phyloP scores from a whole-genome alignment of 805 yeast species.

The Lipomyces lipofer region DNA sequence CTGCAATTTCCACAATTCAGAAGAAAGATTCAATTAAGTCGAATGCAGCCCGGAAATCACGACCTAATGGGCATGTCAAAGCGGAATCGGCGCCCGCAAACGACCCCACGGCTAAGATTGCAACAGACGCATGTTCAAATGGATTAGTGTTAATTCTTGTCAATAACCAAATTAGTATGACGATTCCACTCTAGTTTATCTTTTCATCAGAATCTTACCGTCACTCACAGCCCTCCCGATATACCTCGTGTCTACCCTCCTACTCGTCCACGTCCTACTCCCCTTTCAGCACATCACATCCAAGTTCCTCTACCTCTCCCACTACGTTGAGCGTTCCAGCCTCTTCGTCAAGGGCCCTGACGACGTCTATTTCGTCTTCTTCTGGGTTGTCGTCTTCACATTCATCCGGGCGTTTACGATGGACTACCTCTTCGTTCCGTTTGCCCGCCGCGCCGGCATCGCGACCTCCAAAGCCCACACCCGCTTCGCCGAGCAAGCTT shows the following conservation, averaged over 20 bases:
- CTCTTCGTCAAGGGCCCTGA: slow-evolving; percentile 26
- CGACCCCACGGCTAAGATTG: slow-evolving; percentile 3
- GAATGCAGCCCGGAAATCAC: too few species aligned
- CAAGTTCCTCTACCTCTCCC: slow-evolving; percentile 41
- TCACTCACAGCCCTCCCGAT: slow-evolving; percentile 15
- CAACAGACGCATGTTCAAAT: slow-evolving; percentile 3
- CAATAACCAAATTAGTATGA: slow-evolving; percentile 20
- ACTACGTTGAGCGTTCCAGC: slow-evolving; percentile 36
- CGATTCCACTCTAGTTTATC: not conserved
- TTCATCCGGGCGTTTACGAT: slow-evolving; percentile 62
- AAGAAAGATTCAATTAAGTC: too few species aligned
- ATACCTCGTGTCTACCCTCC: slow-evolving; percentile 11
- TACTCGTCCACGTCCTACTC: slow-evolving; percentile 25
- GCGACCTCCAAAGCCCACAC: slow-evolving; percentile 52
- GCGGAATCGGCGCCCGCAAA: not conserved
- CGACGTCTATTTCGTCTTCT: slow-evolving; percentile 44
- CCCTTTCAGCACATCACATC: slow-evolving; percentile 37
- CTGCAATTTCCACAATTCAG: too few species aligned
- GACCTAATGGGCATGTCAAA: too few species aligned
- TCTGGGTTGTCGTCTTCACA: slow-evolving; percentile 57
- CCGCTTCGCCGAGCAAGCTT: slow-evolving; percentile 85
- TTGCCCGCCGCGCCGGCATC: slow-evolving; percentile 51
- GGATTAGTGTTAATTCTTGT: slow-evolving; percentile 12
- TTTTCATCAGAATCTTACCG: not conserved
- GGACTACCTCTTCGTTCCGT: slow-evolving; percentile 57